Base-by-base conservation (phyloP, 2,329 filamentous ascomycete genomes). In the Xylaria sp. region DNA sequence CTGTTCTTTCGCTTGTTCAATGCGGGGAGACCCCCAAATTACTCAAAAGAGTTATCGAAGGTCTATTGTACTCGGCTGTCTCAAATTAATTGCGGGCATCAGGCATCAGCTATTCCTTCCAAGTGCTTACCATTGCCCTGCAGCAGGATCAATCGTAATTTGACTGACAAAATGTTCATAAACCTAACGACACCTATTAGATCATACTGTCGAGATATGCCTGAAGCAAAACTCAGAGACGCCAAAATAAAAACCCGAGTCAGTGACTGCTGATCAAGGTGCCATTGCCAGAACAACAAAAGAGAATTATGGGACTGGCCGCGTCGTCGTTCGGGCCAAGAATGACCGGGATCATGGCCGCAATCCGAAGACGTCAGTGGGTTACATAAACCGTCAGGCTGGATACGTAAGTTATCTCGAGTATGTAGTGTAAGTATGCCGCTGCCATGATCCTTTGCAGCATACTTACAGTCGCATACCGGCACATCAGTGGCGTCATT, bases 261-360 rank as follows among this genome's bases (percentile, higher is more conserved):
- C 53, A 69, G 36, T 13, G 59, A 40, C 42, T 46, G 54, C 11
- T 38, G 15, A 17, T 36, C 53, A 46, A 2, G 17, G n/a, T n/a
- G 36, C 11, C 11, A 44, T 54, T 38, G 53, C 46, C 38, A 62
- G 26, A 67, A 56, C 36, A 64, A 28, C 56, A 42, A n/a, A 61
- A 54, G 38, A 49, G 44, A 59, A 65, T 33, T 46, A 44, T 48
- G 65, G 61, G 40, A 44, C 61, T 26, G 59, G 58, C 68, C 68
- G 68, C 68, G 68, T 68, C 49, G 66, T 54, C 63, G 54, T 60
- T 42, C 13, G 26, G 28, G 59, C 68, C 65, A 68, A 70, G 65
- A 65, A 15, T 33, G 36, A 56, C 54, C 46, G n/a, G 33, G 44
- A 13, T 53, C 23, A 57, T 23, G 33, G 42, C 44, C 51, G 36